Base-by-base conservation (phyloP, 768 basidiomycete species). In the Dendrothele bispora region DNA sequence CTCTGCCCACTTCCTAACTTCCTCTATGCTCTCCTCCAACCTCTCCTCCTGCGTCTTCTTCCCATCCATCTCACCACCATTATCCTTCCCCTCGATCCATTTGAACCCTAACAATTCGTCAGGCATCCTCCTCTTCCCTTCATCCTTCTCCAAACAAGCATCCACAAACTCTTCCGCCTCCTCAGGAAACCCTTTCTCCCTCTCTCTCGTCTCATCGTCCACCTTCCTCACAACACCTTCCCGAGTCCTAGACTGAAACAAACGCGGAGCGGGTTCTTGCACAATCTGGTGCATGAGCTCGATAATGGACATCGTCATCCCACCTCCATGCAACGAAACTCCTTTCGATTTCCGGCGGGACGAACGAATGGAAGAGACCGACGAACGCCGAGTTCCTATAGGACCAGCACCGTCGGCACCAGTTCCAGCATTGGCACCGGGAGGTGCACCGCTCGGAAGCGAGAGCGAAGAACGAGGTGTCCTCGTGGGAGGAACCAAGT, bases 271-370 rank as follows among this genome's bases (percentile, higher is more conserved):
- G 46, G 95, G 94, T 69, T 98, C 97, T 61, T 98, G 97, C 42
- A 99, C 97, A 56, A 99, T 98, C 63, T 98, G 93, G 63, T 98
- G 97, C 54, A 99, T 71, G 42, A 99, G 67, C 70, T 99, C 97
- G 55, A 99, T 70, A 64, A 99, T 98, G 59, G 87, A 90, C 94
- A 99, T 98, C 57, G 93, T 95, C 86, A 91, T 93, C 24, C 88
- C 90, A 1, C 92, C 91, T 30, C 95, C 95, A 62, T 95, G 92
- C 54, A 97, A 68, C 56, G 86, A 90, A 46, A 98, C 95, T 38
- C 95, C 95, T 57, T 83, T 88, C 61, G 88, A 91, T 79, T 91
- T 91, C 60, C 87, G 73, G 68, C 86, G n/a, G n/a, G n/a, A n/a
- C n/a, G n/a, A n/a, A n/a, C n/a, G n/a, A n/a, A n/a, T n/a, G n/a